These are phyloP conservation scores for Pseudogymnoascus sp. DNA, from an alignment of 2,329 filamentous ascomycete species.

Conservation along the genomic window DNA sequence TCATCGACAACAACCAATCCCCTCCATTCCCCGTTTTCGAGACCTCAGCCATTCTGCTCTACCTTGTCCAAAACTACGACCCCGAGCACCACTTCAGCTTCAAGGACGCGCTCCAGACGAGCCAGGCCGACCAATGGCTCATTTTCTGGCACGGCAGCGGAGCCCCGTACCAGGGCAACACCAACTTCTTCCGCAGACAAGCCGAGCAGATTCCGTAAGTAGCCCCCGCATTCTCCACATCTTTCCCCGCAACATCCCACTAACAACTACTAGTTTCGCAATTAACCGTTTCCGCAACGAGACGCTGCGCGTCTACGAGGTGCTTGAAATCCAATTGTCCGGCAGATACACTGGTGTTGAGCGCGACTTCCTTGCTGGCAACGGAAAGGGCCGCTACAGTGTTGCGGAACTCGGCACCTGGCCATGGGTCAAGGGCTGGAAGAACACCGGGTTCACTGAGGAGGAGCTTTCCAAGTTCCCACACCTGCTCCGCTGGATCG, in stretches of 20 bases:
- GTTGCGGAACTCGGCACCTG: constrained; percentile 46
- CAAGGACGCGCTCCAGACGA: constrained; percentile 42
- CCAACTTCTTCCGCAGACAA: constrained; percentile 37
- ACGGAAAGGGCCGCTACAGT: constrained; percentile 46
- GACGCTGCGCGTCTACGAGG: constrained; percentile 43
- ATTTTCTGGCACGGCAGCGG: constrained; percentile 46
- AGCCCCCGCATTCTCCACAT: constrained; percentile 15
- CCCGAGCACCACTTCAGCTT: constrained; percentile 44
- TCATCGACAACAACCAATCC: constrained; percentile 37
- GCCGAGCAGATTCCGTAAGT: constrained; percentile 40
- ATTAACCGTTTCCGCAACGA: constrained; percentile 45
- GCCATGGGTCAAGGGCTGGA: constrained; percentile 42
- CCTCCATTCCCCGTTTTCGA: constrained; percentile 46
- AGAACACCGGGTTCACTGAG: constrained; percentile 35
- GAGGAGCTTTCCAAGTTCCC: constrained; percentile 44
- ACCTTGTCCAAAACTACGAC: constrained; percentile 43
- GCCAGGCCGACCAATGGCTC: constrained; percentile 43
- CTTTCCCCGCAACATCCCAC: constrained; percentile 4
- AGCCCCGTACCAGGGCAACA: constrained; percentile 36
- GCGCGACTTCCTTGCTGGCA: constrained; percentile 45
- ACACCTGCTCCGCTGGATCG: constrained; percentile 45
- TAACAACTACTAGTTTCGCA: constrained; percentile 29
- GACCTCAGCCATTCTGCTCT: constrained; percentile 45
- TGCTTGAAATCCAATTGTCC: constrained; percentile 46
- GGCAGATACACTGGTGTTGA: constrained; percentile 43